Conservation (phyloP, 768 basidiomycete species). For the Glaciozyma martinii region DNA sequence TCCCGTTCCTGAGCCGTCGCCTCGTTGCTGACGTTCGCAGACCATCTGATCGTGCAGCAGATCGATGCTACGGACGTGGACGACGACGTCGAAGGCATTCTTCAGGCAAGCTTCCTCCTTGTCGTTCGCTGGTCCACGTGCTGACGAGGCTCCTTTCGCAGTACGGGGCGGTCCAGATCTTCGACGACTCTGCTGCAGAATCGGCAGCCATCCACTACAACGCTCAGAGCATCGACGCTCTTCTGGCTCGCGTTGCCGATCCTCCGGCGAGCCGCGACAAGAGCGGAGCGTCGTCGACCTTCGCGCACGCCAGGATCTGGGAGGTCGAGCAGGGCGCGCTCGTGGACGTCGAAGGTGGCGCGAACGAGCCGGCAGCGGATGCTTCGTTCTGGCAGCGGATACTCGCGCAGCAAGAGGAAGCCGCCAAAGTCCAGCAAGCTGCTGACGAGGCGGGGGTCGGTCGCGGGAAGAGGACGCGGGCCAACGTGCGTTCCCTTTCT, state of each 20-base stretch:
- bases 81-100: constrained; percentile 77
- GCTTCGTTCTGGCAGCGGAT: constrained; percentile 74
- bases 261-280: constrained; percentile 1
- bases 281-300: constrained; percentile 40
- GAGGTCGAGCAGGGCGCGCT: constrained; percentile 58
- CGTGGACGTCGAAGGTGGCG: constrained; percentile 53
- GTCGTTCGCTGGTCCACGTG: background rate
- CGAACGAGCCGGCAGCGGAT: constrained; percentile 45
- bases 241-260: constrained; percentile 22
- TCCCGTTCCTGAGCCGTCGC: constrained; percentile 38
- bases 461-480: constrained; percentile 6
- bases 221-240: constrained; percentile 35
- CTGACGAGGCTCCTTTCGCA: background rate
- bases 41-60: constrained; percentile 27
- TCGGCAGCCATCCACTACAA: constrained; percentile 18
- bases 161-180: constrained; percentile 23
- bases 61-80: constrained; percentile 53
- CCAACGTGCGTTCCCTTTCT: background rate
- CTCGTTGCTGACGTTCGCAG: constrained; percentile 10
- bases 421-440: background rate
- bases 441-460: background rate
- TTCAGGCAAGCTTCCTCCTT: constrained; percentile 39
- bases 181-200: constrained; percentile 18
- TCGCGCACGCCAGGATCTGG: constrained; percentile 90
- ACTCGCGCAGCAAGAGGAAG: constrained; percentile 37